Evolutionary conservation across 2,329 filamentous ascomycete species (phyloP).

Genomic region (Fusarium verticillioides): DNA sequence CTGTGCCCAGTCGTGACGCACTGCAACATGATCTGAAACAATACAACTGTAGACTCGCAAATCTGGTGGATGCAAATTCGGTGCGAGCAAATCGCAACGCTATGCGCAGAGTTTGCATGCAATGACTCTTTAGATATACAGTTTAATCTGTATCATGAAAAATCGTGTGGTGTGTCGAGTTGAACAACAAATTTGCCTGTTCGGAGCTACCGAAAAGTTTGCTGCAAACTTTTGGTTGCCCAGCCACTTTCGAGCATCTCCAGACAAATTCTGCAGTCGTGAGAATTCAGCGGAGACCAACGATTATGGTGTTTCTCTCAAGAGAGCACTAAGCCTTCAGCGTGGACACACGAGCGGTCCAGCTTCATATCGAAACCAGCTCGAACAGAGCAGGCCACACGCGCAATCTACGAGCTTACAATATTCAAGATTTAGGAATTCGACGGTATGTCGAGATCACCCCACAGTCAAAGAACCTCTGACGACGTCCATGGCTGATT

Average conservation of each 20-base stretch:
- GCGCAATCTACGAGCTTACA: neutral
- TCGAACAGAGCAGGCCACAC: neutral
- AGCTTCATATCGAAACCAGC: neutral
- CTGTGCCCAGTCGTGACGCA: neutral
- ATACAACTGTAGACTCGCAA: neutral
- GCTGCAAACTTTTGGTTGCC: neutral
- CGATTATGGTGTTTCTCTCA: neutral
- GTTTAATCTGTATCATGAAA: neutral
- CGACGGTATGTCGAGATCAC: constrained; percentile 58
- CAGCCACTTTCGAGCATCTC: neutral
- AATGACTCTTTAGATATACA: neutral
- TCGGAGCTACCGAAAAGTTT: neutral
- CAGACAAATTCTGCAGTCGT: neutral
- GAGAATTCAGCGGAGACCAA: neutral
- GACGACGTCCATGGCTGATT: constrained; percentile 55
- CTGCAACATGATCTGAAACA: neutral
- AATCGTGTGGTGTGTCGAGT: too few species aligned
- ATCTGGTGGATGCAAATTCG: neutral
- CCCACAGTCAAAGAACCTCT: constrained; percentile 63
- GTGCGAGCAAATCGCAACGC: neutral
- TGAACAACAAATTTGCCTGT: neutral
- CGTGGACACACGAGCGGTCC: neutral
- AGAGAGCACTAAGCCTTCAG: neutral
- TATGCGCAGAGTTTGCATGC: neutral
- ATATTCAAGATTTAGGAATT: neutral